phyloP scores from a whole-genome alignment of 768 basidiomycete genomes.

The Mycena amicta region DNA sequence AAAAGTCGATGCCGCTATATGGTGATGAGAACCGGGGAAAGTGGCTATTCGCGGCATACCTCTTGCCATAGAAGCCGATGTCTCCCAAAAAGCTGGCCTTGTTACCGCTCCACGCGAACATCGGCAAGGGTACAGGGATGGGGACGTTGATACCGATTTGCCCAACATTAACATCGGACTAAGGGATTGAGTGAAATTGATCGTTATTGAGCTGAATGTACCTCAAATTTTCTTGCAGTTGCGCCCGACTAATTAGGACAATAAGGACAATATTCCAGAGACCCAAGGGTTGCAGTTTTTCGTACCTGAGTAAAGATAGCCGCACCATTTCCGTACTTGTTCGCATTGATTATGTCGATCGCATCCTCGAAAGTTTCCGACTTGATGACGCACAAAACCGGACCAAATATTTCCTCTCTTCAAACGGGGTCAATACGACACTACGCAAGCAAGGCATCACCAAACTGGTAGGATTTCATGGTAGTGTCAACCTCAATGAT shows the following conservation, averaged over 20 bases:
- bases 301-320: slow-evolving; percentile 97
- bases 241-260: slow-evolving; percentile 96
- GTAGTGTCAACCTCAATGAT: slow-evolving; percentile 79
- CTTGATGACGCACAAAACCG: slow-evolving; percentile 76
- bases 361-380: slow-evolving; percentile 90
- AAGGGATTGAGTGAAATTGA: background rate
- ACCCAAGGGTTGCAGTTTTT: no score
- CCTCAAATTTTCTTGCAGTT: slow-evolving; percentile 81
- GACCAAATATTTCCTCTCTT: slow-evolving; percentile 96
- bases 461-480: slow-evolving; percentile 87
- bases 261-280: no score
- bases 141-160: slow-evolving; percentile 94
- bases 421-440: background rate
- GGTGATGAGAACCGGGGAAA: no score
- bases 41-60: slow-evolving; percentile 42
- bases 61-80: slow-evolving; percentile 89
- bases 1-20: slow-evolving; percentile 86
- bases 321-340: slow-evolving; percentile 87
- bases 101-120: slow-evolving; percentile 97
- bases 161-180: slow-evolving; percentile 83
- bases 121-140: slow-evolving; percentile 87
- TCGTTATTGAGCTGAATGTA: background rate
- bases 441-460: slow-evolving; percentile 1
- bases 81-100: slow-evolving; percentile 68
- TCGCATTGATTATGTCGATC: slow-evolving; percentile 84